Evolutionary conservation across 805 yeast species (phyloP), one percentile per base, ranked within the genome.

Genomic region (Lachancea waltii): DNA sequence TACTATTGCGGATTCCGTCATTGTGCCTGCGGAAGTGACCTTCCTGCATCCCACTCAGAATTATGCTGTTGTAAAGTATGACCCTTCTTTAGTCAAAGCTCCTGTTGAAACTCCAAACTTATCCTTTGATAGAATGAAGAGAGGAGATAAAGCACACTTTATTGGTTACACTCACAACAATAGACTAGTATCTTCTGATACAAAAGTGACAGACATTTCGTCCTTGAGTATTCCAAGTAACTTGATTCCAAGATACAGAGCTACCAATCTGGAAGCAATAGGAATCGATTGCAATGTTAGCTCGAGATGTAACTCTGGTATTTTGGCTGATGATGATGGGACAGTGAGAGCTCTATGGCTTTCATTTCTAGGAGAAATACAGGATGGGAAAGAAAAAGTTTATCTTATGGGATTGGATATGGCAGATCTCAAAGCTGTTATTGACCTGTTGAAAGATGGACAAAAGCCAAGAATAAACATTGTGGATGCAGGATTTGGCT

Each of bases 11-110:
- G 95, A 89, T 46, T 81, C 95, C 1, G 75, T 85, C 16, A 76
- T 80, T 46, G 72, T 87, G 10, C 85, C 94, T 0, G 96, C 81
- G 1, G 69, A 77, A 45, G 92, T 87, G 18, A 78, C 78, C 16
- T 89, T 86, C 50, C 64, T 85, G 52, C 96, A 87, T 56, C 96
- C 97, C 23, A 76, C 85, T 25, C 85, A 81, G 49, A 87, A 87
- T 49, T 87, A 82, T 59, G 87, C 94, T 1, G 75, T 87, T 40
- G 68, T 89, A 18, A 75, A 84, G 56, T 89, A 85, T 58, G 95
- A 89, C 55, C 86, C 95, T 7, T 51, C 67, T 4, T 63, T 85
- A 35, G 81, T 89, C 11, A 57, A 72, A 16, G 89, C 95, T 2
- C 82, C 81, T 29, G 75, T 85, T 7, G 62, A 66, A 31, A 73